phyloP scores from a whole-genome alignment of 768 basidiomycete genomes.

The Mycena venus region DNA sequence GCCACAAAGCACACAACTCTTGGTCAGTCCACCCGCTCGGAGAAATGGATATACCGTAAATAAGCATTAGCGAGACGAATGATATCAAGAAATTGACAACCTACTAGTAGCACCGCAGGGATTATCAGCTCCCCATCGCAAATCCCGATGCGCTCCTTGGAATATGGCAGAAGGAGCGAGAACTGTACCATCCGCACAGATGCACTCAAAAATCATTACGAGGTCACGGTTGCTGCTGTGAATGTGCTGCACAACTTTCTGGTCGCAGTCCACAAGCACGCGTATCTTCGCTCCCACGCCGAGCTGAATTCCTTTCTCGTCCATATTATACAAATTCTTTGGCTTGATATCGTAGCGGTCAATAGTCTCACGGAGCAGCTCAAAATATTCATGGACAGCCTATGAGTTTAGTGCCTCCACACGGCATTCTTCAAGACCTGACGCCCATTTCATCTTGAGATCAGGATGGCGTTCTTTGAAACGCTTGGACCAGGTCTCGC shows the following conservation, averaged over 20 bases:
- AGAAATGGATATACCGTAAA: conserved; percentile 30
- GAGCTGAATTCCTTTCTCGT: conserved; percentile 2
- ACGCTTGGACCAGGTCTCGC: conserved; percentile 1
- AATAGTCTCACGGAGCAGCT: background rate
- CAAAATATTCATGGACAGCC: conserved; percentile 5
- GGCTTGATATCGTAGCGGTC: background rate
- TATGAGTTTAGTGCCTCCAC: background rate
- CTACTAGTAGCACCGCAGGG: conserved; percentile 31
- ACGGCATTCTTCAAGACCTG: conserved; percentile 13
- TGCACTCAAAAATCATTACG: conserved; percentile 60
- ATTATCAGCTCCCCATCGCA: conserved; percentile 29
- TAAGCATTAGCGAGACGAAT: background rate
- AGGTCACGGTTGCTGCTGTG: conserved; percentile 53
- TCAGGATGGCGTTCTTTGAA: conserved; percentile 16
- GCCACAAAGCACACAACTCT: conserved; percentile 37
- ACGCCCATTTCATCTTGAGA: conserved; percentile 11
- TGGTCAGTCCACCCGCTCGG: conserved; percentile 46
- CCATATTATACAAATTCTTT: conserved; percentile 16
- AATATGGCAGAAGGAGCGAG: conserved; percentile 55
- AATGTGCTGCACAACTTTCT: conserved; percentile 31
- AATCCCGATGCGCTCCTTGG: conserved; percentile 22
- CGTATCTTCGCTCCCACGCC: background rate
- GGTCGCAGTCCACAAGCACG: conserved; percentile 1
- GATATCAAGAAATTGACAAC: background rate
- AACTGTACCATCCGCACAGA: conserved; percentile 57